Percentiles rank a stretch among this genome's conserved stretches.
phyloP scores from a whole-genome alignment of 1,284 basidiomycete genomes.

The Phlebopus sp. region DNA sequence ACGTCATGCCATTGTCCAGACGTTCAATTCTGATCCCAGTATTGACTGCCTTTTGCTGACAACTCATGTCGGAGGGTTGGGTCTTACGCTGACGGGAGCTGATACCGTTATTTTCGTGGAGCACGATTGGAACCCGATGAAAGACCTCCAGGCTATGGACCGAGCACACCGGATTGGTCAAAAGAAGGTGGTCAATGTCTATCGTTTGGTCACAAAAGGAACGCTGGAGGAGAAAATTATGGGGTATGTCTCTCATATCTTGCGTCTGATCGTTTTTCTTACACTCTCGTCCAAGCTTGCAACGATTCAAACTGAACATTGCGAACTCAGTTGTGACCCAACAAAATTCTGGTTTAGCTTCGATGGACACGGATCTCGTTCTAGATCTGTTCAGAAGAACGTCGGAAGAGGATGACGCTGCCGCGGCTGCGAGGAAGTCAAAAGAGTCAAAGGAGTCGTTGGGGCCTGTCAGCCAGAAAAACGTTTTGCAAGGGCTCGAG shows the following conservation, averaged over 20 bases:
- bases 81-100: constrained; percentile 94
- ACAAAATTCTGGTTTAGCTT: constrained; percentile 89
- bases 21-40: constrained; percentile 96
- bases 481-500: constrained; percentile 81
- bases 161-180: constrained; percentile 97
- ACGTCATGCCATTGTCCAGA: constrained; percentile 94
- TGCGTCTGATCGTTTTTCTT: constrained; percentile 13
- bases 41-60: constrained; percentile 97
- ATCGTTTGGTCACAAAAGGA: constrained; percentile 94
- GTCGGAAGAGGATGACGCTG: constrained; percentile 67
- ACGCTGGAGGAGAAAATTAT: constrained; percentile 99
- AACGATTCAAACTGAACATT: constrained; percentile 99
- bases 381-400: constrained; percentile 91
- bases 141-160: constrained; percentile 99
- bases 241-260: constrained; percentile 63
- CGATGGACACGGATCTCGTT: constrained; percentile 98
- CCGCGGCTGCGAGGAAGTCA: constrained; percentile 47
- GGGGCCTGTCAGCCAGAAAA: constrained; percentile 67
- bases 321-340: constrained; percentile 96
- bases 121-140: constrained; percentile 99
- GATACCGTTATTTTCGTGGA: constrained; percentile 99
- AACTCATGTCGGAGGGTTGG: constrained; percentile 95
- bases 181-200: constrained; percentile 99
- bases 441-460: constrained; percentile 52
- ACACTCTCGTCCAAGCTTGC: constrained; percentile 55